phyloP scores from a whole-genome alignment of 2,329 filamentous ascomycete species.

The Exophiala lecanii-corni region DNA sequence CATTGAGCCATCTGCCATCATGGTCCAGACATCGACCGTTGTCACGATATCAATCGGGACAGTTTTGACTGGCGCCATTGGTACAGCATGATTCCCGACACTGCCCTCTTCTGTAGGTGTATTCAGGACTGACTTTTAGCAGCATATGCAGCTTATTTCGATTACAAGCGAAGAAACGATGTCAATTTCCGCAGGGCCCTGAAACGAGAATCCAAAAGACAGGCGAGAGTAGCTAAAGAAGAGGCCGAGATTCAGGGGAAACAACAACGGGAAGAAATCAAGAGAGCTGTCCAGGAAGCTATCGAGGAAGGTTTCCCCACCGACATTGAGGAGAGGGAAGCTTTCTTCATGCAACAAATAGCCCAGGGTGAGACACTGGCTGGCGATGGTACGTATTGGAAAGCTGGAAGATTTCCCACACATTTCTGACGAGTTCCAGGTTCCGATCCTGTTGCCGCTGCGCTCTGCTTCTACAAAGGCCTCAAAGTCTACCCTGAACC shows the following conservation, averaged over 20 bases:
- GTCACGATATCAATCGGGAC: constrained; percentile 56
- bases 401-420: neutral
- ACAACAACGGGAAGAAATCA: constrained; percentile 61
- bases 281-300: constrained; percentile 69
- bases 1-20: constrained; percentile 26
- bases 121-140: no score
- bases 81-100: no score
- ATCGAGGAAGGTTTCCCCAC: constrained; percentile 88
- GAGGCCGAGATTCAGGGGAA: constrained; percentile 44
- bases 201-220: constrained; percentile 45
- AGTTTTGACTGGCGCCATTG: constrained; percentile 53
- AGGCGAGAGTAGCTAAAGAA: constrained; percentile 45
- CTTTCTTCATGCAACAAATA: constrained; percentile 95
- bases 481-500: constrained; percentile 97
- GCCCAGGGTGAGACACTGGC: constrained; percentile 80
- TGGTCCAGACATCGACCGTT: constrained; percentile 53
- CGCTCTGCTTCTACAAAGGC: constrained; percentile 94
- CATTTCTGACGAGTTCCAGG: constrained; percentile 29
- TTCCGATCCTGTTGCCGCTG: constrained; percentile 64
- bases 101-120: no score
- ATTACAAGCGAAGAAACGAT: constrained; percentile 60
- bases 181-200: constrained; percentile 58
- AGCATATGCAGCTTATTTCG: constrained; percentile 65
- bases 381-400: constrained; percentile 62
- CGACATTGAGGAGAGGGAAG: constrained; percentile 88